Evolutionary conservation across 2,329 filamentous ascomycete species (phyloP).

Genomic region (Cercospora beticola): DNA sequence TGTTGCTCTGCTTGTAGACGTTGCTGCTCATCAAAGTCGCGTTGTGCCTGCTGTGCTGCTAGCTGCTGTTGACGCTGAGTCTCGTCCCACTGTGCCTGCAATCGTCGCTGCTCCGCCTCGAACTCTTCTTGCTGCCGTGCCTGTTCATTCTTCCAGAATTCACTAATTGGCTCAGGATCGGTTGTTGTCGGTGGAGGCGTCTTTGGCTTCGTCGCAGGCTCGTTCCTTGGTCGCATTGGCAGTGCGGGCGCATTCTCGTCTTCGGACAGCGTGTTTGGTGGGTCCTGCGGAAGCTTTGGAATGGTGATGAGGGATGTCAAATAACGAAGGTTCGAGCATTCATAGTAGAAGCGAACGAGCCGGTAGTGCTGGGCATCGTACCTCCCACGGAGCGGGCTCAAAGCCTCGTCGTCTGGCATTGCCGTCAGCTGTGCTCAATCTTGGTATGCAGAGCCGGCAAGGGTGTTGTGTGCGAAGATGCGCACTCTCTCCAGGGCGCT

Average conservation of each 20-base stretch:
- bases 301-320: conserved; percentile 94
- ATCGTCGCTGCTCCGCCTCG: conserved; percentile 84
- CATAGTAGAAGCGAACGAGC: conserved; percentile 96
- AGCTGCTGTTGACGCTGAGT: conserved; percentile 79
- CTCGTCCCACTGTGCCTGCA: conserved; percentile 83
- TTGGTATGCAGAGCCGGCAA: not conserved
- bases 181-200: conserved; percentile 67
- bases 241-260: conserved; percentile 76
- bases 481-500: not conserved
- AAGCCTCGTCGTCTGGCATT: conserved; percentile 69
- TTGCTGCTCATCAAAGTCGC: conserved; percentile 96
- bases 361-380: conserved; percentile 97
- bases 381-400: conserved; percentile 80
- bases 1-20: conserved; percentile 84
- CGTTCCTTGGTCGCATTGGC: conserved; percentile 68
- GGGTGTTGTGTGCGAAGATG: not conserved
- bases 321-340: conserved; percentile 96
- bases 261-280: conserved; percentile 82
- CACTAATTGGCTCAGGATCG: conserved; percentile 91
- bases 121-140: conserved; percentile 91
- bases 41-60: conserved; percentile 79
- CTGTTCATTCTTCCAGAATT: conserved; percentile 96
- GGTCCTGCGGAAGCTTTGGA: conserved; percentile 90
- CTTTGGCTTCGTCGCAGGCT: conserved; percentile 68
- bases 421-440: not conserved